These are phyloP conservation scores for Phytophthora lateralis DNA, from an alignment of 352 stramenopile genomes.

Conservation along the genomic window DNA sequence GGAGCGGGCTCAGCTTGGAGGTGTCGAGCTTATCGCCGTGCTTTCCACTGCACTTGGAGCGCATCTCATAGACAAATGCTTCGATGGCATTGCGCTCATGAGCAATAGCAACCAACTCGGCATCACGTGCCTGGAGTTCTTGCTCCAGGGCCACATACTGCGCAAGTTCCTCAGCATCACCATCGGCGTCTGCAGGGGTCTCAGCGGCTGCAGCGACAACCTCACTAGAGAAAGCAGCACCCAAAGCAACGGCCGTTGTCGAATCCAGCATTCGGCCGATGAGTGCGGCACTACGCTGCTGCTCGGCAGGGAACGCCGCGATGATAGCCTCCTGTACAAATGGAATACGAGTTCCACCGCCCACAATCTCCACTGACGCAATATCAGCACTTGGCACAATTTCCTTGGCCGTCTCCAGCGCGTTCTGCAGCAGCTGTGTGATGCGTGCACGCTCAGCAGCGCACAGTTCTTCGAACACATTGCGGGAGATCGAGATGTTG, in stretches of 20 bases:
- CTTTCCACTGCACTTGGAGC: slow-evolving; percentile 71
- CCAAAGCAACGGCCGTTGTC: slow-evolving; percentile 81
- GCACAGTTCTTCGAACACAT: slow-evolving; percentile 77
- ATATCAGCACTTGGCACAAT: slow-evolving; percentile 48
- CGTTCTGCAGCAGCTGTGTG: slow-evolving; percentile 53
- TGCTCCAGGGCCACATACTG: slow-evolving; percentile 59
- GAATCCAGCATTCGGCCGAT: slow-evolving; percentile 91
- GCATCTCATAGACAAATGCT: slow-evolving; percentile 91
- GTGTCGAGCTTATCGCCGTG: slow-evolving; percentile 78
- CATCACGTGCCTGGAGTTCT: slow-evolving; percentile 76
- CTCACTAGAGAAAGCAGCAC: slow-evolving; percentile 61
- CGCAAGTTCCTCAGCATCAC: slow-evolving; percentile 36
- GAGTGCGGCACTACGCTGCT: slow-evolving; percentile 38
- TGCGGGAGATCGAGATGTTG: slow-evolving; percentile 70
- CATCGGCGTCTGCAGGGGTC: slow-evolving; percentile 20
- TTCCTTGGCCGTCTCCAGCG: slow-evolving; percentile 53
- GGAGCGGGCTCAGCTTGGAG: slow-evolving; percentile 57
- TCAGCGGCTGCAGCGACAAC: slow-evolving; percentile 16
- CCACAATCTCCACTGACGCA: slow-evolving; percentile 88
- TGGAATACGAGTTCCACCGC: slow-evolving; percentile 89
- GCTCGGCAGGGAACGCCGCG: slow-evolving; percentile 53
- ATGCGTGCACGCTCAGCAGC: slow-evolving; percentile 51
- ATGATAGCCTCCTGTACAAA: slow-evolving; percentile 83
- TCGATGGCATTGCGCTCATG: slow-evolving; percentile 91
- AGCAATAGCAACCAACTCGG: slow-evolving; percentile 69